Base-by-base conservation (phyloP, 2,329 filamentous ascomycete species). In the Allantophomopsis cytisporea region DNA sequence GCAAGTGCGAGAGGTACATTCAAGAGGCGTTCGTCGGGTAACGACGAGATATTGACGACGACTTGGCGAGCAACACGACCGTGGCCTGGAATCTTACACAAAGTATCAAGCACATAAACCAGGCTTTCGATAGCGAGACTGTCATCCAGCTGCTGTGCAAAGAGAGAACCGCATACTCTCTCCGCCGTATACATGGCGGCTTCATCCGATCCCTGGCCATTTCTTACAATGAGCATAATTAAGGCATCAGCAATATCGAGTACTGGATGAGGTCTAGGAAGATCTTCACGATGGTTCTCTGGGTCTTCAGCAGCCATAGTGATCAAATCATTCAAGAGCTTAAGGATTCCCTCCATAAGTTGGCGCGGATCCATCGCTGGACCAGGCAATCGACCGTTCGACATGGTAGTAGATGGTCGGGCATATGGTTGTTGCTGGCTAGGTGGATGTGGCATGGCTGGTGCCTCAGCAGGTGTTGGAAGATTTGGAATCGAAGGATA, bases 181-280 rank as follows among this genome's bases (percentile, higher is more conserved):
- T 77, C 73, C 1, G 73, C 72, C 12, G 73, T 71, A 42, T 66
- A 73, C 2, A 72, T 63, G 30, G 69, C 67, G 43, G 74, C 71
- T 14, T 76, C 72, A 35, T 80, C 75, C 0, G 72, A 73, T 31
- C 62, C 69, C 49, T 78, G 74, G 7, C 71, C 71, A 2, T 67
- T 71, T 55, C 76, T 75, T 53, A 80, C 78, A 42, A 80, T 72
- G 13, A 74, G 61, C 50, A 74, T 68, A 6, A 76, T 69, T 30
- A 80, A 59, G 1, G 71, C 69, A 54, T 81, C 76, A 10, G 78
- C 66, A 10, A 75, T 63, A 40, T 80, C 75, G n/a, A 80, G 56
- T 8, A 80, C 66, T 4, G 66, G 59, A 48, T 78, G 72, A 7
- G 71, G 67, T 15, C 73, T 60, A 3, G 73, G 73, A 18, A 81